Conservation (phyloP, 2,329 filamentous ascomycete species). For the Phoma sp. region DNA sequence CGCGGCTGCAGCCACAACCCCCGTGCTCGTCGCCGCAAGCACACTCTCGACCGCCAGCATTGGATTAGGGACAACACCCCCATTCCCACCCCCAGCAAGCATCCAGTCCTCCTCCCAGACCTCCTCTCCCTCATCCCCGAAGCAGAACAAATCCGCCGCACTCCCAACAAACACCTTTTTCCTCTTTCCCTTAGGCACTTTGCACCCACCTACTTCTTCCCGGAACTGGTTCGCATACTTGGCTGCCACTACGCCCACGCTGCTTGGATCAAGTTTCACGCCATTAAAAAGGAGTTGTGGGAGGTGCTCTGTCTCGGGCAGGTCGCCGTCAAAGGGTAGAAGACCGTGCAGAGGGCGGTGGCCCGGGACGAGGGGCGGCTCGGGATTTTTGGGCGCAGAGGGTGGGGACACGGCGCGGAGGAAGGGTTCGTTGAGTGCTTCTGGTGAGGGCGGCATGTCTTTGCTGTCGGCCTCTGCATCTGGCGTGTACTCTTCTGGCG, state of each 20-base stretch:
- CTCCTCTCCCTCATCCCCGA: constrained; percentile 45
- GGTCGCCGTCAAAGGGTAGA: constrained; percentile 57
- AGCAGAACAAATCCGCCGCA: constrained; percentile 71
- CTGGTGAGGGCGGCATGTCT: constrained; percentile 9
- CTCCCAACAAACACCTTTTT: constrained; percentile 46
- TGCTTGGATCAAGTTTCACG: constrained; percentile 48
- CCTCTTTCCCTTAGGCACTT: constrained; percentile 44
- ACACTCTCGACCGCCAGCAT: not conserved
- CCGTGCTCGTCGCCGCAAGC: not conserved
- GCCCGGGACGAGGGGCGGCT: constrained; percentile 60
- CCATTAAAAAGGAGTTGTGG: constrained; percentile 73
- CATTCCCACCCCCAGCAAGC: constrained; percentile 3
- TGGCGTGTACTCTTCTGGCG: constrained; percentile 69
- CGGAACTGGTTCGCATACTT: constrained; percentile 67
- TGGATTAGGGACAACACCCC: not conserved
- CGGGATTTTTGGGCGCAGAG: constrained; percentile 20
- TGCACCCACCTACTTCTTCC: constrained; percentile 71
- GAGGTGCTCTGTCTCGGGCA: constrained; percentile 57
- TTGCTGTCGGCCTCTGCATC: constrained; percentile 3
- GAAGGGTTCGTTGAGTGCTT: constrained; percentile 42
- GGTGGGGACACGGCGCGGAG: constrained; percentile 48
- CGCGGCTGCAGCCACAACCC: not conserved
- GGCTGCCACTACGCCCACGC: constrained; percentile 54
- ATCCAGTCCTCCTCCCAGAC: constrained; percentile 40
- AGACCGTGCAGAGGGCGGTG: constrained; percentile 51